Conservation (phyloP, 495 filamentous ascomycete species). For the Neurospora sp. region DNA sequence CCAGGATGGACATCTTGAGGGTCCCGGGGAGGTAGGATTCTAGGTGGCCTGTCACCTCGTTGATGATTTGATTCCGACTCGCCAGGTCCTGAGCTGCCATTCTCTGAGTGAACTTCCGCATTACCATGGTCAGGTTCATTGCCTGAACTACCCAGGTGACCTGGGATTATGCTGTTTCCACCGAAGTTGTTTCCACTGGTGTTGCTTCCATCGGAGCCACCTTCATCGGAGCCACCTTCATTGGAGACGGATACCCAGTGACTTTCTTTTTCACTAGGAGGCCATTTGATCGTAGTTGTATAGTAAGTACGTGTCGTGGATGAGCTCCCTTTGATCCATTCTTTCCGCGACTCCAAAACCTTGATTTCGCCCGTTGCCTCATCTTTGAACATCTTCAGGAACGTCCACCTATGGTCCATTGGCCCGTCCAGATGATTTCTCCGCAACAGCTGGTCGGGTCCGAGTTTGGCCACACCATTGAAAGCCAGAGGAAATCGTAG, state of each 20-base stretch:
- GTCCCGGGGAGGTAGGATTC: slow-evolving; percentile 1
- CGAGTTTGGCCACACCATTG: slow-evolving; percentile 23
- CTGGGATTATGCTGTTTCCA: not conserved
- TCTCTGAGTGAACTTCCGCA: not conserved
- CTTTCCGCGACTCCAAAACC: slow-evolving; percentile 61
- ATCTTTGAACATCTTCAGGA: slow-evolving; percentile 53
- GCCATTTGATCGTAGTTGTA: slow-evolving; percentile 41
- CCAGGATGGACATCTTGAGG: slow-evolving; percentile 21
- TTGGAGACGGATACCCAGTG: no score
- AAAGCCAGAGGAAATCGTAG: slow-evolving; percentile 45
- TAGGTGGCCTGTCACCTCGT: not conserved
- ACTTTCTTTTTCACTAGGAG: not conserved
- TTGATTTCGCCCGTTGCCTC: slow-evolving; percentile 49
- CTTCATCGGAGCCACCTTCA: not conserved
- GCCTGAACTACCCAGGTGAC: not conserved
- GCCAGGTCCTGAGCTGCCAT: not conserved
- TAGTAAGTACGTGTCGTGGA: slow-evolving; percentile 61
- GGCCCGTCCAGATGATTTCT: slow-evolving; percentile 63
- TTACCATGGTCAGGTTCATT: not conserved
- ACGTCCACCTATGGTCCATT: slow-evolving; percentile 68
- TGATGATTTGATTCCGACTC: slow-evolving; percentile 2
- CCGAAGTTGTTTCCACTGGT: not conserved
- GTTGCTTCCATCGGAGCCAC: not conserved
- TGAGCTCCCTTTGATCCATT: slow-evolving; percentile 54
- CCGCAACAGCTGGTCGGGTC: slow-evolving; percentile 45